phyloP scores from a whole-genome alignment of 2,329 filamentous ascomycete species.

The Fusarium tricinctum region DNA sequence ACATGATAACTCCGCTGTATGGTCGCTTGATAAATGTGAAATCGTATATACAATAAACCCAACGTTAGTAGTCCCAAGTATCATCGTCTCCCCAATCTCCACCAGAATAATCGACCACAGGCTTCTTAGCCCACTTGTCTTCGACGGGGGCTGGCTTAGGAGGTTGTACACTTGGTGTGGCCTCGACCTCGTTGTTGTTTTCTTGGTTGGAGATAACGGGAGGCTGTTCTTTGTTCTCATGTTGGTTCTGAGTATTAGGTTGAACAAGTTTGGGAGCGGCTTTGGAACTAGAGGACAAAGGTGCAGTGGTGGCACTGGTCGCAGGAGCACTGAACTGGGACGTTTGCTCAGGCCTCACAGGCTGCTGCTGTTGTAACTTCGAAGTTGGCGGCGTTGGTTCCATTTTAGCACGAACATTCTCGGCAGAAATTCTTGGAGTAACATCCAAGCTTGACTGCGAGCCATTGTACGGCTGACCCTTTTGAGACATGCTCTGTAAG shows the following conservation, averaged over 20 bases:
- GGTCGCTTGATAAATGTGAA: conserved; percentile 25
- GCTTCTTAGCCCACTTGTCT: conserved; percentile 48
- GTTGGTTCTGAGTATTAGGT: background rate
- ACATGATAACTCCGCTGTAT: conserved; percentile 24
- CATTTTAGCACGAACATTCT: conserved; percentile 6
- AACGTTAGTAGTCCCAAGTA: conserved; percentile 47
- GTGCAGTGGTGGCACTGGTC: conserved; percentile 1
- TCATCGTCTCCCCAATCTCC: conserved; percentile 49
- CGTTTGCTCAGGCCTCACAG: conserved; percentile 2
- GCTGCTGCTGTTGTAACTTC: conserved; percentile 10
- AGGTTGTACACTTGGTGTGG: background rate
- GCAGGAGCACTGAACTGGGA: conserved; percentile 1
- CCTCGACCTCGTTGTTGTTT: conserved; percentile 1
- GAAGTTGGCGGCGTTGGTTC: conserved; percentile 1
- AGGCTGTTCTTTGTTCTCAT: conserved; percentile 12
- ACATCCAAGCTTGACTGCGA: conserved; percentile 23
- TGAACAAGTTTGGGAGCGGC: conserved; percentile 21
- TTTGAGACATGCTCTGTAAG: conserved; percentile 33
- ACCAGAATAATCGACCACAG: conserved; percentile 45
- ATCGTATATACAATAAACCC: conserved; percentile 2
- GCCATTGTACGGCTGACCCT: conserved; percentile 11
- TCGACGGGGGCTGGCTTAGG: conserved; percentile 14
- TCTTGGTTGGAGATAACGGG: conserved; percentile 12
- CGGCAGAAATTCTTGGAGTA: conserved; percentile 26
- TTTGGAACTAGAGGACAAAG: conserved; percentile 27